Base-by-base conservation (phyloP, 202 grass and related monocot genomes). In the Panicum virgatum region DNA sequence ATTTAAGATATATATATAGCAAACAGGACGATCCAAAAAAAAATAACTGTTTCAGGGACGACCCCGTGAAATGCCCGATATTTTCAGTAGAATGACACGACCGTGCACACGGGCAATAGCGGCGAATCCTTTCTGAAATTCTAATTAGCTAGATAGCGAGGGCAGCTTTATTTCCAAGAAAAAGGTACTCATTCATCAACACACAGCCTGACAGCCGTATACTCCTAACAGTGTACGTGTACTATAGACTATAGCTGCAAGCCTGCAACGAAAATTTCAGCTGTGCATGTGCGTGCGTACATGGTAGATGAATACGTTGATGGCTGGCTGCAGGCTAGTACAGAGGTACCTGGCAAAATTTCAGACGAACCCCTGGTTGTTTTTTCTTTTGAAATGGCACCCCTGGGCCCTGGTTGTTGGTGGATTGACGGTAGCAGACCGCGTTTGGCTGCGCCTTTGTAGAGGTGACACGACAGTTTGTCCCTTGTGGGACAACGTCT, bases 401-500 rank as follows among this genome's bases (percentile, higher is more conserved):
- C n/a, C n/a, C n/a, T n/a, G n/a, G n/a, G n/a, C n/a, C n/a, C 34
- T 66, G 37, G 19, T 0, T 1, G 23, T 15, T 6, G 32, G 51
- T 30, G 63, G 34, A 80, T 39, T 36, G 0, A 37, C 27, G 26
- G 22, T 15, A 64, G 18, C 18, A 59, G 18, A 38, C 7, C 54
- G 26, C 6, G 56, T 76, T 59, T 67, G 40, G 38, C 11, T 11
- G 73, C 30, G 63, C 39, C 27, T n/a, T 62, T 18, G 30, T 14
- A 59, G 40, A 76, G 47, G 57, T 81, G 82, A 73, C 85, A 77
- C 38, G 73, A 71, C 62, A 62, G 12, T 73, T 61, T 58, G 53
- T 72, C 82, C 75, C 19, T 86, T 27, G 43, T 53, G 81, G 71
- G 85, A 71, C 91, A 76, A 37, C 20, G 77, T 88, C 87, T 65